Percentiles rank a stretch among this genome's conserved stretches.
Conservation (phyloP, 352 stramenopile genomes). For the Phytophthora melonis region DNA sequence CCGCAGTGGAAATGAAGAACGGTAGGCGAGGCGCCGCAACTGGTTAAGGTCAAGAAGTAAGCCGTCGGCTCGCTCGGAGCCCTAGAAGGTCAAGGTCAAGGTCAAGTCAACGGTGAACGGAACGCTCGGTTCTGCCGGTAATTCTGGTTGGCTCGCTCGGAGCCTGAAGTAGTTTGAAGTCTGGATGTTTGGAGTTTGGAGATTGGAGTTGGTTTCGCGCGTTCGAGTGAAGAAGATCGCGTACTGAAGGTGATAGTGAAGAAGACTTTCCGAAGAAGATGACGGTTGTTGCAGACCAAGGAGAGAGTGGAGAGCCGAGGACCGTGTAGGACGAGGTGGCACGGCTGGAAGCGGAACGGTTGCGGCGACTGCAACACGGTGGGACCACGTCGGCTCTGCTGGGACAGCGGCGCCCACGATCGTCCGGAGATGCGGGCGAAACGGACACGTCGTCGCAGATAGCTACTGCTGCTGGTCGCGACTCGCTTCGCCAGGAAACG, state of each 20-base stretch:
- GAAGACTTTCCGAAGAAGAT: background rate
- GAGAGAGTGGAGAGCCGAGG: background rate
- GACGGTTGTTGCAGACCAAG: background rate
- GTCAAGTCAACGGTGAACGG: background rate
- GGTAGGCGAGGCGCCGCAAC: too few species aligned
- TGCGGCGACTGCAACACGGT: background rate
- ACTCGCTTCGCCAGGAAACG: background rate
- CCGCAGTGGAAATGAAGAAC: background rate
- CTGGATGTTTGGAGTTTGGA: background rate
- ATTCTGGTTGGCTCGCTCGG: background rate
- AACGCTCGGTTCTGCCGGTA: too few species aligned
- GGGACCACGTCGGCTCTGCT: background rate
- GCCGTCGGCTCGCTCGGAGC: background rate
- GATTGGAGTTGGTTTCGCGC: too few species aligned
- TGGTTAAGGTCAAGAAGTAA: too few species aligned
- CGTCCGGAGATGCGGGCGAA: background rate
- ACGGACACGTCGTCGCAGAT: background rate
- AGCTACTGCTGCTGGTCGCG: background rate
- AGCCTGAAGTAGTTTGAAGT: background rate
- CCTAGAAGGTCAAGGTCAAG: background rate
- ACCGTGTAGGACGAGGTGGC: background rate
- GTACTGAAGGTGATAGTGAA: background rate
- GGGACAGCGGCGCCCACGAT: background rate
- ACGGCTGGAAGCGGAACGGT: background rate
- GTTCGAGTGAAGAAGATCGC: background rate